Conservation (phyloP, 306 rosid species). For the Canavalia ensiformis region DNA sequence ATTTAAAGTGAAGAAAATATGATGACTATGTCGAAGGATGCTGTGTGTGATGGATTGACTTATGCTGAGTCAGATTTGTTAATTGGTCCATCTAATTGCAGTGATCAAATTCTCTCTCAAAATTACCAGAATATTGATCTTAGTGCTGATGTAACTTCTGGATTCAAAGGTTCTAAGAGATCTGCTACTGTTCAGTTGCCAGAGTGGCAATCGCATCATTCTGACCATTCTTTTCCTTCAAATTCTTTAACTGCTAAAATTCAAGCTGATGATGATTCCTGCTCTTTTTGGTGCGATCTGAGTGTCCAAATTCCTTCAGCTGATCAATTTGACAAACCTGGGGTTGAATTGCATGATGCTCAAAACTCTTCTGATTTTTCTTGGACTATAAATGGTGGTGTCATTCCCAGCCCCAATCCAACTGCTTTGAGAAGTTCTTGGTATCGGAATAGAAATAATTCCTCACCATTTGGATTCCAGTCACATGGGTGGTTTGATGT, state of each 20-base stretch:
- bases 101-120: conserved; percentile 44
- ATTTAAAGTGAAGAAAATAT: conserved; percentile 45
- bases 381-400: conserved; percentile 61
- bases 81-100: conserved; percentile 45
- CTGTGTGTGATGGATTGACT: conserved; percentile 48
- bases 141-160: conserved; percentile 47
- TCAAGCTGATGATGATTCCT: conserved; percentile 53
- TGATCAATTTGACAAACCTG: conserved; percentile 59
- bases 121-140: conserved; percentile 45
- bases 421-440: conserved; percentile 84
- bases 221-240: conserved; percentile 44
- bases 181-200: conserved; percentile 43
- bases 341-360: conserved; percentile 54
- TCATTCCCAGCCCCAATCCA: conserved; percentile 70
- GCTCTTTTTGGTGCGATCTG: conserved; percentile 55
- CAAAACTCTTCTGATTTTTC: conserved; percentile 60
- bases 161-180: conserved; percentile 41
- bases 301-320: conserved; percentile 64
- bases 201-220: conserved; percentile 45
- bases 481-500: conserved; percentile 76
- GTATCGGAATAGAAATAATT: conserved; percentile 63
- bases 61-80: conserved; percentile 46
- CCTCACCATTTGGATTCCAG: conserved; percentile 58
- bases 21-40: conserved; percentile 41
- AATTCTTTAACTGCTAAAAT: conserved; percentile 46